These are phyloP conservation scores for Solanum peruvianum DNA, from an alignment of 257 asterid genomes.

Conservation along the genomic window DNA sequence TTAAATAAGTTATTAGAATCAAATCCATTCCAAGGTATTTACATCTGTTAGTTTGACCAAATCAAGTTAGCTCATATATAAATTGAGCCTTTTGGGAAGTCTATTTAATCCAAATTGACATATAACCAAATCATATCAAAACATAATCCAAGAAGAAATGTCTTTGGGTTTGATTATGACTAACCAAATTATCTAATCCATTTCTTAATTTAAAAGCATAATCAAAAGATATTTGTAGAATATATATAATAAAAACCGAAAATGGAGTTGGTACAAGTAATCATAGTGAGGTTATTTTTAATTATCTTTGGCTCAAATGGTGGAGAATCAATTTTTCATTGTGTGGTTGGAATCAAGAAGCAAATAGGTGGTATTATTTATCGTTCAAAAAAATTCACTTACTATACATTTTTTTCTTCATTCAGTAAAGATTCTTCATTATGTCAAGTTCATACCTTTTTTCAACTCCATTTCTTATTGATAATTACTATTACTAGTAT, in stretches of 20 bases:
- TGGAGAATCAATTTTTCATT: slow-evolving; percentile 5
- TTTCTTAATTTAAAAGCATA: not conserved
- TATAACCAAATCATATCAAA: not conserved
- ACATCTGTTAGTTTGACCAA: not conserved
- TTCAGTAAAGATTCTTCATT: not conserved
- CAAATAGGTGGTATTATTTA: not conserved
- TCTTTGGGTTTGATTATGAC: not conserved
- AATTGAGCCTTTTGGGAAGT: not conserved
- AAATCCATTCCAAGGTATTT: not conserved
- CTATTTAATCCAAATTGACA: not conserved
- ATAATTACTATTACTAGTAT: not conserved
- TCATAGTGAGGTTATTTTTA: slow-evolving; percentile 1
- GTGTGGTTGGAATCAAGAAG: not conserved
- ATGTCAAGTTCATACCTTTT: not conserved
- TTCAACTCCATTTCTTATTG: not conserved
- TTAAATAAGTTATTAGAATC: not conserved
- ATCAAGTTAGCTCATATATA: not conserved
- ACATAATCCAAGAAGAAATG: not conserved
- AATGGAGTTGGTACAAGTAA: not conserved
- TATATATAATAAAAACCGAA: not conserved
- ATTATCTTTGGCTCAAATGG: slow-evolving; percentile 22
- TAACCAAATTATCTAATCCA: not conserved
- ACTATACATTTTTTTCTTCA: not conserved
- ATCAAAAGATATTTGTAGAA: not conserved
- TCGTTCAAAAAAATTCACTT: not conserved